Evolutionary conservation across 108 stramenopile genomes (phyloP), one percentile per base, ranked within the genome.

Genomic region (Mayamaea pseudoterrestris): DNA sequence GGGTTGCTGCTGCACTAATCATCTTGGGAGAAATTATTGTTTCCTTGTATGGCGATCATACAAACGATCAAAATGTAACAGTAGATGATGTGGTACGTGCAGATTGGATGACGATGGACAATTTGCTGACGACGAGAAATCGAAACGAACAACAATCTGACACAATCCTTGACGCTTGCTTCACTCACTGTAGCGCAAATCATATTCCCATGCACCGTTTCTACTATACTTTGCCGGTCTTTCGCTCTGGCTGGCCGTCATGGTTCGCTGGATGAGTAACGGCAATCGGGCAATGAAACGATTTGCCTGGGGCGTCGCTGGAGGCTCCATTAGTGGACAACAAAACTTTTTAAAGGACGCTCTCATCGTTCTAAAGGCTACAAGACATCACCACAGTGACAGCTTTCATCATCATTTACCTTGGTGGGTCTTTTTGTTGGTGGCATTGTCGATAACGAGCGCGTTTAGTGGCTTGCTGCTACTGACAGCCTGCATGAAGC

Each of bases 1-100:
- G 73, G 13, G 28, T 80, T 3, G 90, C 90, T 17, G 68, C 74
- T 35, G 47, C 30, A 18, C 52, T 83, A 2, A 91, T 91, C 45
- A 54, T 91, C 21, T 8, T 68, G 4, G 90, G 89, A 7, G 80
- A 86, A 65, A 67, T 84, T 1, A 43, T 79, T 5, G 79, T 84
- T 12, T 82, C 83, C 11, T 25, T 71, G 11, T 90, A 82, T 66
- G 88, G 88, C 14, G 88, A 90, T 69, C 88, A 90, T 43, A 84
- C 69, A 5, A 90, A 82, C 48, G 71, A 63, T 40, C 67, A 71
- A 35, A 61, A 46, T 27, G 41, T 72, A 11, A 58, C 60, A 17
- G 41, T 77, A 12, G 57, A 78, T n/a, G 80, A 76, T 31, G 77
- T 89, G 55, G 70, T 74, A 57, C 50, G 67, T 57, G 3, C 17